These are phyloP conservation scores for Dactylellina drechsleri DNA, from an alignment of 2,329 filamentous ascomycete genomes.

Conservation along the genomic window DNA sequence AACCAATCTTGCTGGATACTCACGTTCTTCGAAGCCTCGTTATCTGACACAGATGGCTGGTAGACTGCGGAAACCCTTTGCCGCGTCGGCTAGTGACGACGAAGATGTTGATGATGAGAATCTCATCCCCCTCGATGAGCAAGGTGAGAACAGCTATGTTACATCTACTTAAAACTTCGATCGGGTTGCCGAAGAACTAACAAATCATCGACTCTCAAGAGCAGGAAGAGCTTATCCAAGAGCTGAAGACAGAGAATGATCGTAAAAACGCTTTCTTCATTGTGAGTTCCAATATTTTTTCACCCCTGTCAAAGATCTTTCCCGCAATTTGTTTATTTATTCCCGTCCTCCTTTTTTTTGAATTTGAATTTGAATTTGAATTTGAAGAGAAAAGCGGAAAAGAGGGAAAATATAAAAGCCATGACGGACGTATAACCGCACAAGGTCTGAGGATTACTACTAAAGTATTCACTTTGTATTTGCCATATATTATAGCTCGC, in stretches of 20 bases:
- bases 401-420: too few species aligned
- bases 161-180: not conserved
- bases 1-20: too few species aligned
- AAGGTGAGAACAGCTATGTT: constrained; percentile 27
- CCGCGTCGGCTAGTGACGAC: constrained; percentile 7
- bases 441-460: too few species aligned
- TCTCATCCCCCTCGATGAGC: constrained; percentile 41
- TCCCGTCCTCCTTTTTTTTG: too few species aligned
- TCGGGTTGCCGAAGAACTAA: constrained; percentile 1
- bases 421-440: too few species aligned
- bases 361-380: too few species aligned
- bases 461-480: not conserved
- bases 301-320: not conserved
- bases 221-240: constrained; percentile 46
- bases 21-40: too few species aligned
- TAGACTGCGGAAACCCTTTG: constrained; percentile 31
- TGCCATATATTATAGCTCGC: constrained; percentile 27
- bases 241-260: constrained; percentile 49
- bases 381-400: too few species aligned
- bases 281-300: constrained; percentile 6
- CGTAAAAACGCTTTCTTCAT: constrained; percentile 53
- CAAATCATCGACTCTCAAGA: constrained; percentile 18
- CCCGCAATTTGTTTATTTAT: not conserved
- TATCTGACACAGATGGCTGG: constrained; percentile 18
- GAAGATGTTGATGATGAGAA: constrained; percentile 18